A percentile compares a stretch with the other conserved stretches of the same genome.
Evolutionary conservation across 1,284 basidiomycete genomes (phyloP).

Genomic region (Peniophora sp.): DNA sequence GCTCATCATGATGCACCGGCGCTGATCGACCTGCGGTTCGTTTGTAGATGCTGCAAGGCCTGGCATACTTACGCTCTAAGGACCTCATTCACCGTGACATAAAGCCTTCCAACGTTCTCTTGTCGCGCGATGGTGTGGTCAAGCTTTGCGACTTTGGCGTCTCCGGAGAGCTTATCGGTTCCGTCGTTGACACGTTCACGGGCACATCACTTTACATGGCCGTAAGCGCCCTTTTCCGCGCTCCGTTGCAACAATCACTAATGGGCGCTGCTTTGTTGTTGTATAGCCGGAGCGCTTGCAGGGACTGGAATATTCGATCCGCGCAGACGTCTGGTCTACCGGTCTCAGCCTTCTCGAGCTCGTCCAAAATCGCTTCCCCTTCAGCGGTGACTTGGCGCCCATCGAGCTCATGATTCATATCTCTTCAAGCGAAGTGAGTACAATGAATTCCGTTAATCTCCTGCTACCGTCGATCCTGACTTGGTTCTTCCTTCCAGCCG

Average conservation of each 20-base stretch:
- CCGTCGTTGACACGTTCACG: slow-evolving; percentile 90
- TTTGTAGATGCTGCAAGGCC: slow-evolving; percentile 75
- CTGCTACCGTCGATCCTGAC: not conserved
- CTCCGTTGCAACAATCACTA: not conserved
- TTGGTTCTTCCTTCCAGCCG: slow-evolving; percentile 43
- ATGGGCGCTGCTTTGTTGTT: slow-evolving; percentile 6
- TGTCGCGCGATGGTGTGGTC: slow-evolving; percentile 81
- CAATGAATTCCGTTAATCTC: slow-evolving; percentile 9
- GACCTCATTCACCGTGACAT: slow-evolving; percentile 97
- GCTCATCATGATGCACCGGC: slow-evolving; percentile 1
- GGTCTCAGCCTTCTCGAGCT: slow-evolving; percentile 92
- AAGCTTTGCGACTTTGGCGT: slow-evolving; percentile 97
- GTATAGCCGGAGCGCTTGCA: slow-evolving; percentile 85
- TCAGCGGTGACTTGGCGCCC: slow-evolving; percentile 84
- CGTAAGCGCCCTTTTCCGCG: slow-evolving; percentile 30
- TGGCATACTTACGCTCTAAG: slow-evolving; percentile 86
- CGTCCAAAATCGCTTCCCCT: slow-evolving; percentile 92
- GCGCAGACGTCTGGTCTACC: slow-evolving; percentile 97
- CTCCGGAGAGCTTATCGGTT: slow-evolving; percentile 89
- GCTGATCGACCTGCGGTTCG: too few species aligned
- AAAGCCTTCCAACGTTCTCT: slow-evolving; percentile 92
- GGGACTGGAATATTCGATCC: slow-evolving; percentile 85
- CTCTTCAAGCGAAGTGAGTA: slow-evolving; percentile 56
- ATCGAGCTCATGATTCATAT: slow-evolving; percentile 94
- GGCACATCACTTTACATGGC: slow-evolving; percentile 98